phyloP scores from a whole-genome alignment of 2,329 filamentous ascomycete genomes.

The Domatiomyces globalis region DNA sequence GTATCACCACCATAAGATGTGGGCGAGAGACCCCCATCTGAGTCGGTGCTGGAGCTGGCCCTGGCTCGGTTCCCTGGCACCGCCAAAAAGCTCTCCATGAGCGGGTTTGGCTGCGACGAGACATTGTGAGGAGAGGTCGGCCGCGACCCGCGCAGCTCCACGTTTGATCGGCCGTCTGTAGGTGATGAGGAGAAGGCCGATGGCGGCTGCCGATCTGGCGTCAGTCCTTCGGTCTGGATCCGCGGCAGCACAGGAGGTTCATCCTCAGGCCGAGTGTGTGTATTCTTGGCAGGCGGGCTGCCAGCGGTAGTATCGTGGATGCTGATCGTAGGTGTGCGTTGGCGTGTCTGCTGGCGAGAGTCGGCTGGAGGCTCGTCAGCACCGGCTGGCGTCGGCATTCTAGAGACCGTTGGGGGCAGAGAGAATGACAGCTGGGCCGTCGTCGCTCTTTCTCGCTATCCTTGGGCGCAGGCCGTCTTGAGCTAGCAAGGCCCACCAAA shows the following conservation, averaged over 20 bases:
- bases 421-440: neutral
- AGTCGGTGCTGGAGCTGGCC: conserved; percentile 50
- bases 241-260: conserved; percentile 24
- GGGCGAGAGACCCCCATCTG: conserved; percentile 33
- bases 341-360: conserved; percentile 3
- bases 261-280: conserved; percentile 19
- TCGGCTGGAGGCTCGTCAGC: conserved; percentile 4
- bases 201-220: conserved; percentile 19
- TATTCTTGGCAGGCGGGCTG: conserved; percentile 3
- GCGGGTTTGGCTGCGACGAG: conserved; percentile 43
- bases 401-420: neutral
- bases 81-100: conserved; percentile 43
- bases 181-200: conserved; percentile 25
- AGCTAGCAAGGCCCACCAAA: neutral
- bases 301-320: conserved; percentile 40
- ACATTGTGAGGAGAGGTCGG: conserved; percentile 55
- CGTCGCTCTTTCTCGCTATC: neutral
- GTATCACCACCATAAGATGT: conserved; percentile 40
- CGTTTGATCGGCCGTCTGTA: conserved; percentile 39
- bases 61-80: conserved; percentile 50
- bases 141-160: conserved; percentile 45
- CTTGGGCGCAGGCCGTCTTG: neutral
- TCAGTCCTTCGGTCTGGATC: conserved; percentile 25
- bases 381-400: neutral
- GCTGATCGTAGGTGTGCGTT: conserved; percentile 40